Conservation (phyloP, 495 filamentous ascomycete species). For the Daldinia loculata region DNA sequence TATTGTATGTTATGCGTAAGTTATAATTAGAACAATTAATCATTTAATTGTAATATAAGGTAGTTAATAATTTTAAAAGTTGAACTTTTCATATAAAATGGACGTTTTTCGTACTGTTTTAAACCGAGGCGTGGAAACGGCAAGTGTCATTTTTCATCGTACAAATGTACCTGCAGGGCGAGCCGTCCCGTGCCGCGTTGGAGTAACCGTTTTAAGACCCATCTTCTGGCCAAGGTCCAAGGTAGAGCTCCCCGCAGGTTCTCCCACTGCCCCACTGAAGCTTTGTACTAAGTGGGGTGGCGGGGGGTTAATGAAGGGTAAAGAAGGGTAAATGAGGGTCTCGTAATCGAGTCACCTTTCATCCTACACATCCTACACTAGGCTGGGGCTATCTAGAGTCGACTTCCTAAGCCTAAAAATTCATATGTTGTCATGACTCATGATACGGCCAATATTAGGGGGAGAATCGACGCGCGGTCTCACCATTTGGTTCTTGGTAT, state of each 20-base stretch:
- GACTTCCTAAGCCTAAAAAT: not conserved
- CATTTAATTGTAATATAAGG: no score
- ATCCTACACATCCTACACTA: not conserved
- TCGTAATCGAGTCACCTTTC: not conserved
- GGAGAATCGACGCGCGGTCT: not conserved
- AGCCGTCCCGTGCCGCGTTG: not conserved
- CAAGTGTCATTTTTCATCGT: not conserved
- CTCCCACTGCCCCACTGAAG: not conserved
- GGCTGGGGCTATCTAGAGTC: not conserved
- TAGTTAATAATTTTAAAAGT: no score
- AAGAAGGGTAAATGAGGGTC: not conserved
- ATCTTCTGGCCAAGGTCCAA: not conserved
- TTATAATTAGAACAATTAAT: no score
- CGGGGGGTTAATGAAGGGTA: not conserved
- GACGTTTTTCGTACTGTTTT: not conserved
- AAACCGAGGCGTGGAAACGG: not conserved
- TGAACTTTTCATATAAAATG: no score
- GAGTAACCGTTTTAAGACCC: not conserved
- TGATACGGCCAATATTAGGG: not conserved
- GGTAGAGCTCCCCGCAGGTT: not conserved
- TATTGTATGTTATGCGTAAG: no score
- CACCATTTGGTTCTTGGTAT: not conserved
- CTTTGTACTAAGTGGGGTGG: not conserved
- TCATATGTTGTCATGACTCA: not conserved
- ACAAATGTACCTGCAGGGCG: not conserved